Base-by-base conservation (phyloP, 768 basidiomycete genomes). In the Leccinum variicolor region DNA sequence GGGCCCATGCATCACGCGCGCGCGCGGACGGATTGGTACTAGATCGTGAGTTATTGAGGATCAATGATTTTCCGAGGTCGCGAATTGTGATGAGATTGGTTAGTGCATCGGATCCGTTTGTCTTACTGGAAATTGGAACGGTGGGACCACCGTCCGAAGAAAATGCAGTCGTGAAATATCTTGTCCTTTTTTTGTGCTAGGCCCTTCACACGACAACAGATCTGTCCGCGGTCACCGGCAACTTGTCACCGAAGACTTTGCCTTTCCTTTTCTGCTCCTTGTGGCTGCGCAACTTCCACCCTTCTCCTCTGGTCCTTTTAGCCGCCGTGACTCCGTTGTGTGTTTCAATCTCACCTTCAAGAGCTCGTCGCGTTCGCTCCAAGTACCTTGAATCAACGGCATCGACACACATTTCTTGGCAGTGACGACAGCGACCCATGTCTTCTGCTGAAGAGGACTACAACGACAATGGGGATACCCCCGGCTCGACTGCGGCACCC, bases 381-480 rank as follows among this genome's bases (percentile, higher is more conserved):
- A 34, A 41, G 41, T 41, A 41, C 41, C 41, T 4, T 41, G 41
- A 19, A 41, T 41, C 10, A 41, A 19, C n/a, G 13, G 8, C 17
- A 39, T 14, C 36, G 36, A 39, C 36, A 34, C 39, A 39, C 34
- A 15, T 36, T 36, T 17, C 34, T 17, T 14, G 28, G 28, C 5
- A 41, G n/a, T n/a, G 39, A 41, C 39, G 17, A 39, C 17, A 39
- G 13, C 36, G 9, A 41, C 15, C 15, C 4, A 60, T 64, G 66
- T 88, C 86, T 49, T 87, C 86, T 33, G 79, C 80, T 56, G 86
- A 87, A 66, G 85, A 87, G 39, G 85, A 88, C 29, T 76, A 73
- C 69, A 76, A 81, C 65, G 82, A 84, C 7, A 81, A 83, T 19
- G 41, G 41, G n/a, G 10, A 43, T 43, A 1, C 63, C 59, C 47